phyloP scores from a whole-genome alignment of 306 rosid genomes.

The Carpinus viminea region DNA sequence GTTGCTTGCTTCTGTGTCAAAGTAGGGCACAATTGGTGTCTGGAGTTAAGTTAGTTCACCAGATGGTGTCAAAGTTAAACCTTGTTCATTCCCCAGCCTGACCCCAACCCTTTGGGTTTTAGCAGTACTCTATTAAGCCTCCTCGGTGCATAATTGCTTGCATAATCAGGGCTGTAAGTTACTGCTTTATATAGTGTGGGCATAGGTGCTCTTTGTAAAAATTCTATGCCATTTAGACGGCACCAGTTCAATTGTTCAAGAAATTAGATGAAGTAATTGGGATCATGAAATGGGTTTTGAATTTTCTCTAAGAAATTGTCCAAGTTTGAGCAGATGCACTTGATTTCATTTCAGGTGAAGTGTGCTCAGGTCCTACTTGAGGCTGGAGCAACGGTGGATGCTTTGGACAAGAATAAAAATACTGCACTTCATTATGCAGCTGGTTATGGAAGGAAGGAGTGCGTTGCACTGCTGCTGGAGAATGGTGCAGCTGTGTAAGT shows the following conservation, averaged over 20 bases:
- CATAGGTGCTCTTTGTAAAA: background rate
- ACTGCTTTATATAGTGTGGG: background rate
- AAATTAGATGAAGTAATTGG: background rate
- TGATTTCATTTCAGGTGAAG: conserved; percentile 62
- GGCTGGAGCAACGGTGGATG: conserved; percentile 94
- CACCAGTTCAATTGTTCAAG: background rate
- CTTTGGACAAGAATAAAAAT: conserved; percentile 94
- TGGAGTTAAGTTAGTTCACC: background rate
- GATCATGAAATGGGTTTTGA: background rate
- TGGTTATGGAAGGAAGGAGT: conserved; percentile 97
- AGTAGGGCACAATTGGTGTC: background rate
- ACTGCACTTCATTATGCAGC: conserved; percentile 99
- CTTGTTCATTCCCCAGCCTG: background rate
- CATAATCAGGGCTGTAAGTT: background rate
- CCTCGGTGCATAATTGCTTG: background rate
- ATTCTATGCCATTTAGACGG: background rate
- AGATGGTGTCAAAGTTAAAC: background rate
- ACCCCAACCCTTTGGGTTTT: background rate
- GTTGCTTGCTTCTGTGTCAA: background rate
- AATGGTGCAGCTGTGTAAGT: conserved; percentile 98
- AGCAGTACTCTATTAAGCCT: background rate
- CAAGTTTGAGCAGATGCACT: background rate
- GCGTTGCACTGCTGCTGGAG: conserved; percentile 89
- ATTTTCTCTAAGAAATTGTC: background rate
- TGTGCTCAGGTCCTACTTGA: conserved; percentile 96